Base-by-base conservation (phyloP, 495 filamentous ascomycete genomes). In the Penicillium parvum region DNA sequence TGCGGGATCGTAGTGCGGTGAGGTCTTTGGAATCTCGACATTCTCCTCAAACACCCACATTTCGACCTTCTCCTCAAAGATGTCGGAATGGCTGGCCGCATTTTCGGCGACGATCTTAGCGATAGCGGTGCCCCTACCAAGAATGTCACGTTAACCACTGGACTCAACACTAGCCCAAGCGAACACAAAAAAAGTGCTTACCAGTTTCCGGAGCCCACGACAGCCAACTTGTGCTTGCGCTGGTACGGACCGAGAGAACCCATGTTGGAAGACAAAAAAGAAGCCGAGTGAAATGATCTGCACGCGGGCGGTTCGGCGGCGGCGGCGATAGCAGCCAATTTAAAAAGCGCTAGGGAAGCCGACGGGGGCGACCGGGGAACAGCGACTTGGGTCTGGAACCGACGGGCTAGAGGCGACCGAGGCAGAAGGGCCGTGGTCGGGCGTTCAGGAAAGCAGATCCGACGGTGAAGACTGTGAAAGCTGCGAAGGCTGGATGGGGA, bases 21-120 rank as follows among this genome's bases (percentile, higher is more conserved):
- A 84, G 32, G 66, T 66, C 55, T 81, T 72, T n/a, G 85, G 66
- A 38, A 94, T 69, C 37, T 79, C 78, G 28, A 90, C 81, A 34
- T 90, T 81, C 67, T 96, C 90, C 68, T 96, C 87, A 49, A 79
- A 92, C 57, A 95, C 91, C 88, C 88, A 97, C 91, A 99, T 97
- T 66, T 91, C 86, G 27, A 99, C 90, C 40, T 89, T 78, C 52
- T 81, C 67, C 49, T 96, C 83, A 60, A 97, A 99, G 32, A 95
- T 49, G 20, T 86, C 78, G 0, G 81, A 72, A 64, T 96, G 76
- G 49, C 72, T 80, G 41, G 73, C 73, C 16, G 88, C 83, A 68
- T 95, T 97, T 68, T 99, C 90, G 44, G 92, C 90, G 37, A 95
- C 76, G 46, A 99, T 91, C 69, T 99, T 99, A 53, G 90, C 83